Evolutionary conservation across 768 basidiomycete genomes (phyloP).

Genomic region (Neoboletus subvelutipes): DNA sequence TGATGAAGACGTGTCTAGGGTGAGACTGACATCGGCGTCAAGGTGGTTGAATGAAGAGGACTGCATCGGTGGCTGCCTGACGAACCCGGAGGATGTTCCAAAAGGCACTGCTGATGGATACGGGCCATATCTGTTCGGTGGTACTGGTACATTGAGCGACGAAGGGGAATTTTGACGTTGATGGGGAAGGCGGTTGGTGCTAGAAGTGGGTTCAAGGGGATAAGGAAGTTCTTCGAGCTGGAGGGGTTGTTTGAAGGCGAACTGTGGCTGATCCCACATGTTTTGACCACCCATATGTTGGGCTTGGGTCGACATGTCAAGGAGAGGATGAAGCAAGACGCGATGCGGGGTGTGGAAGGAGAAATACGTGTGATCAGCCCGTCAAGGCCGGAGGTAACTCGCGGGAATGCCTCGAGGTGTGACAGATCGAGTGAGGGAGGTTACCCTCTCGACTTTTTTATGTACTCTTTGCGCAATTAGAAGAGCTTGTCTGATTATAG

Average conservation of each 20-base stretch:
- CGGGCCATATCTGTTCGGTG: conserved; percentile 9
- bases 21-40: conserved; percentile 3
- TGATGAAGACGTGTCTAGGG: conserved; percentile 17
- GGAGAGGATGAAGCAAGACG: background rate
- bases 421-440: conserved; percentile 1
- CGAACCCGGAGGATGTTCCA: conserved; percentile 11
- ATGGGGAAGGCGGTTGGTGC: conserved; percentile 8
- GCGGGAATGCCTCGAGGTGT: background rate
- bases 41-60: conserved; percentile 13
- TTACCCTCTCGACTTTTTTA: conserved; percentile 9
- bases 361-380: conserved; percentile 1
- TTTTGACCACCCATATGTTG: conserved; percentile 10
- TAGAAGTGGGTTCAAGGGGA: conserved; percentile 13
- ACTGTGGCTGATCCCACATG: conserved; percentile 21
- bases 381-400: background rate
- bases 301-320: conserved; percentile 26
- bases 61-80: conserved; percentile 8
- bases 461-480: background rate
- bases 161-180: conserved; percentile 9
- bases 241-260: conserved; percentile 15
- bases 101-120: conserved; percentile 16
- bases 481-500: background rate
- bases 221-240: conserved; percentile 32
- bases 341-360: background rate
- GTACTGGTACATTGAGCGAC: background rate